Conservation (phyloP, 352 stramenopile species). For the Pythium plurisporium region DNA sequence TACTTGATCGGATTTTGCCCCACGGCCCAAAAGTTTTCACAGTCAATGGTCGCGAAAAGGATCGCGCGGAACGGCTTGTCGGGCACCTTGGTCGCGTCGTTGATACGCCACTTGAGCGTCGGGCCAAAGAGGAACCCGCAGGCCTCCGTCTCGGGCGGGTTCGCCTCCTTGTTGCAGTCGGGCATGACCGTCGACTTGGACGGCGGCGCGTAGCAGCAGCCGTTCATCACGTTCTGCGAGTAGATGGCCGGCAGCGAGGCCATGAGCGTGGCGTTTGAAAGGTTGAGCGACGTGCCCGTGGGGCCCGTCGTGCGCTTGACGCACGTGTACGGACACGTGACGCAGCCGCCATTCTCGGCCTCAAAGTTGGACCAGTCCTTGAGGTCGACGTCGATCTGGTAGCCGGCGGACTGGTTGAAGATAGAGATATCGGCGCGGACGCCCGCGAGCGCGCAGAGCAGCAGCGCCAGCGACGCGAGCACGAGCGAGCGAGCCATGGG, state of each 20-base stretch:
- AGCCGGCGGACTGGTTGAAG: conserved; percentile 70
- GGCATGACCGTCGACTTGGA: conserved; percentile 44
- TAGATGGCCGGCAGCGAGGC: conserved; percentile 71
- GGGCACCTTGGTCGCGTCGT: conserved; percentile 45
- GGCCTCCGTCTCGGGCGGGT: conserved; percentile 49
- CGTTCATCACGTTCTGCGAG: conserved; percentile 55
- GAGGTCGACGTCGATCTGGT: conserved; percentile 66
- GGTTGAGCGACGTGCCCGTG: conserved; percentile 76
- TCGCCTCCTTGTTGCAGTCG: conserved; percentile 57
- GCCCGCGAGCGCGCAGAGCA: conserved; percentile 5
- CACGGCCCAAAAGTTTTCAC: conserved; percentile 81
- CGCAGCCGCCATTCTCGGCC: conserved; percentile 64
- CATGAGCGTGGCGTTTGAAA: conserved; percentile 70
- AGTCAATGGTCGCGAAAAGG: conserved; percentile 82
- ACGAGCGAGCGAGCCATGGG: conserved; percentile 15
- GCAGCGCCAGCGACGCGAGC: conserved; percentile 24
- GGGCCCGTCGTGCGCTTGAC: conserved; percentile 65
- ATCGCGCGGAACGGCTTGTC: conserved; percentile 46
- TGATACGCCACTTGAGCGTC: conserved; percentile 81
- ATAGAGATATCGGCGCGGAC: conserved; percentile 25
- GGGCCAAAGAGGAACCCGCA: conserved; percentile 83
- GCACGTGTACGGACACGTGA: conserved; percentile 86
- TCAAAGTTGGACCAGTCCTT: conserved; percentile 83
- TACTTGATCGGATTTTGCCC: conserved; percentile 73
- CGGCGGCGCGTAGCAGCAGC: conserved; percentile 70